Evolutionary conservation across 2,329 filamentous ascomycete species (phyloP).

Genomic region (Ophiostoma triangulosporum): DNA sequence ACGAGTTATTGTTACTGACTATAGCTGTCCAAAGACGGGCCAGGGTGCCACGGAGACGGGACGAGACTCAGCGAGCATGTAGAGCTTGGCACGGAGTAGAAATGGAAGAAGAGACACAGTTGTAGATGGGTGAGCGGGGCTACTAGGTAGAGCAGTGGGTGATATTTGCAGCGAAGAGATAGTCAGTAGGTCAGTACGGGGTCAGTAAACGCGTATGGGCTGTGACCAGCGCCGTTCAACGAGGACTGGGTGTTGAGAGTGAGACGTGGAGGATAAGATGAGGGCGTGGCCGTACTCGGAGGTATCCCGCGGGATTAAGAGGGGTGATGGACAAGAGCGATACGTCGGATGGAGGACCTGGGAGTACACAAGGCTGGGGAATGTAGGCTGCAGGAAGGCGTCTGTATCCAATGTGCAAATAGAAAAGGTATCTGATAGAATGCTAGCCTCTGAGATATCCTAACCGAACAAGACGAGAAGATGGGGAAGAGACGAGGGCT

Average conservation of each 20-base stretch:
- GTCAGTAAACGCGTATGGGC: background rate
- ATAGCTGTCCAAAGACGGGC: background rate
- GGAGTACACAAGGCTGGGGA: background rate
- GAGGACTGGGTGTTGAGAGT: background rate
- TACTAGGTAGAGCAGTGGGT: background rate
- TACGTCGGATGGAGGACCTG: background rate
- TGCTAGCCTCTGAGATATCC: too few species aligned
- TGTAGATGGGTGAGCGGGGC: background rate
- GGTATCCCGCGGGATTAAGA: background rate
- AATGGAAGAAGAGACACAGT: background rate
- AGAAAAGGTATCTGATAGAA: background rate
- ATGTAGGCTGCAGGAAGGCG: background rate
- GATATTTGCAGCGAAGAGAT: background rate
- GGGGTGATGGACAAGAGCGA: background rate
- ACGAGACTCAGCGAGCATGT: conserved; percentile 2
- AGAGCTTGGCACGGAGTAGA: background rate
- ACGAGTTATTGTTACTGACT: background rate
- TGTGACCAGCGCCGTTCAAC: background rate
- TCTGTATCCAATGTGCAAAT: background rate
- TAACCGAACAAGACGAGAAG: too few species aligned
- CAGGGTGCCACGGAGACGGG: background rate
- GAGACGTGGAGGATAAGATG: background rate
- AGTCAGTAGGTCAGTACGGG: background rate
- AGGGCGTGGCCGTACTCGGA: background rate
- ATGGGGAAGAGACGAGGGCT: background rate